Percentiles rank a stretch among this genome's conserved stretches.
phyloP scores from a whole-genome alignment of 2,329 filamentous ascomycete genomes.

The Hymenoscyphus albidus region DNA sequence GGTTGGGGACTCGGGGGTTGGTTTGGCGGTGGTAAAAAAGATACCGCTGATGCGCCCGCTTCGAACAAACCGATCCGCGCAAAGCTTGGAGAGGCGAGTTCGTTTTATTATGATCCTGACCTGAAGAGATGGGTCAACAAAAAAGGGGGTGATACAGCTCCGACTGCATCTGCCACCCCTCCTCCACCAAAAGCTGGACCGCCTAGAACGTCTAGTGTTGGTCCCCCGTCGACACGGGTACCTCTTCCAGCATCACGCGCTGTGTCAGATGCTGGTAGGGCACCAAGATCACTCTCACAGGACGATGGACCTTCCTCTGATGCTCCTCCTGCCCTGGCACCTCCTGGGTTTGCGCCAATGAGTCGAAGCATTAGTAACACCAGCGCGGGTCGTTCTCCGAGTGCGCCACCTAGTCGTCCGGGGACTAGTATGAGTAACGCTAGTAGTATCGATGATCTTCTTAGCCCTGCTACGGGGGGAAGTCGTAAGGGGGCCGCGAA shows the following conservation, averaged over 20 bases:
- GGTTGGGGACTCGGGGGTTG: conserved; percentile 82
- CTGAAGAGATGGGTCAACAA: conserved; percentile 98
- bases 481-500: conserved; percentile 57
- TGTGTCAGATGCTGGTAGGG: conserved; percentile 32
- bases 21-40: conserved; percentile 69
- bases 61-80: conserved; percentile 73
- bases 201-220: conserved; percentile 33
- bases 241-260: conserved; percentile 5
- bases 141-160: conserved; percentile 63
- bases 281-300: conserved; percentile 21
- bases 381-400: conserved; percentile 26
- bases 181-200: conserved; percentile 67
- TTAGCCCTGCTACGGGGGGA: conserved; percentile 69
- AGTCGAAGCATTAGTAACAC: conserved; percentile 28
- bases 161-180: conserved; percentile 63
- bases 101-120: conserved; percentile 92
- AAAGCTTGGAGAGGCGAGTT: conserved; percentile 90
- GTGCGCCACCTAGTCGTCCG: conserved; percentile 60
- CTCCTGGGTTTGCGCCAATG: conserved; percentile 21
- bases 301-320: conserved; percentile 9
- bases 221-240: conserved; percentile 6
- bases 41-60: conserved; percentile 38
- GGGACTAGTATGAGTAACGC: conserved; percentile 82
- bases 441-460: conserved; percentile 90
- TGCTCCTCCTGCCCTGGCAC: conserved; percentile 11